Evolutionary conservation across 805 yeast genomes (phyloP), one percentile per base, ranked within the genome.

Genomic region (Candida oleophila): DNA sequence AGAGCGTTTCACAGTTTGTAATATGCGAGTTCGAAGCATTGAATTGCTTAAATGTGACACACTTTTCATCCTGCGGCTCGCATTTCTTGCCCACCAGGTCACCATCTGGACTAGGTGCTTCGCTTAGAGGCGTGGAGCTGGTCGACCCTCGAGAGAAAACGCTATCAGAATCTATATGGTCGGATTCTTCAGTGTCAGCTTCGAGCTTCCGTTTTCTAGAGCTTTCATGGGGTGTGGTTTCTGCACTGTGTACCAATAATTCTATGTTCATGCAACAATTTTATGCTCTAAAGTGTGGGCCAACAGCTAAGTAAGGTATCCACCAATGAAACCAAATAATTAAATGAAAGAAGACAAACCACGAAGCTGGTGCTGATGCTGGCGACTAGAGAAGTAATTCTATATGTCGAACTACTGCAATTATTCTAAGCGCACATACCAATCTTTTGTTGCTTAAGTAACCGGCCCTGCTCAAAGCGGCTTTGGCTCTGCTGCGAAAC

Each of bases 81-180:
- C 11, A 5, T 7, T 5, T 25, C 30, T 25, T 11, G 11, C 30
- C 30, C 11, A 25, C 11, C 36, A 33, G 16, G 7, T 33, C 7
- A 19, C 48, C 34, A 48, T 52, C 15, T 16, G 42, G 42, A 20
- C 34, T 39, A 16, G 42, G 15, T 8, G n/a, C n/a, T n/a, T n/a
- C 40, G n/a, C 18, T 21, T 37, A 37, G 4, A 8, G 40, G 16
- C 21, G 38, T n/a, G 7, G 40, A 37, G n/a, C 40, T 37, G 16
- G 40, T 16, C 7, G 40, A 37, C 21, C 20, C 5, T 7, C 22
- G 40, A 19, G 40, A 37, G 20, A 37, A n/a, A n/a, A 37, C n/a
- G 18, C 25, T 37, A 11, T 37, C 40, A 21, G 21, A 19, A 37
- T 37, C 40, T 19, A 16, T 14, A 11, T 9, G 9, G 19, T 35